Percentiles rank a stretch among this genome's conserved stretches.
phyloP scores from a whole-genome alignment of 2,329 filamentous ascomycete species.

The Fonsecaea monophora region DNA sequence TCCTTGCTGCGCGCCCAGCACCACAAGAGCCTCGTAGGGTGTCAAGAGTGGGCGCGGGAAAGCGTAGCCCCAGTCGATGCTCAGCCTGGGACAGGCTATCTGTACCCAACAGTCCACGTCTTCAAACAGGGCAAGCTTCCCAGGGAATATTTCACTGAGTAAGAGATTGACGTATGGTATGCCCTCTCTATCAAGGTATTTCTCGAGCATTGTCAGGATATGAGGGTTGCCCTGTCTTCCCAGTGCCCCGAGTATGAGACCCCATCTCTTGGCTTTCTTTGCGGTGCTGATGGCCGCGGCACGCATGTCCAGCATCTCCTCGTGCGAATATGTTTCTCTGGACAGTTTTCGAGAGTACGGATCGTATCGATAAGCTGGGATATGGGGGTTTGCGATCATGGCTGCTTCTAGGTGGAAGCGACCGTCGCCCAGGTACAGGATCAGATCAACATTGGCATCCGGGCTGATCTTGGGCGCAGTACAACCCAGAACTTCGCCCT shows the following conservation, averaged over 20 bases:
- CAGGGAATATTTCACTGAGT: conserved; percentile 94
- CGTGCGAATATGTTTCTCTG: conserved; percentile 88
- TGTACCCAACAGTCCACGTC: conserved; percentile 99
- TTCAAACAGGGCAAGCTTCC: conserved; percentile 88
- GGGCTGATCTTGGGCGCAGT: conserved; percentile 78
- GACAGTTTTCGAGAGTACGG: conserved; percentile 93
- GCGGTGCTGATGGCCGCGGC: conserved; percentile 77
- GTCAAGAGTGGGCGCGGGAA: conserved; percentile 88
- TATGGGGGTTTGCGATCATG: conserved; percentile 95
- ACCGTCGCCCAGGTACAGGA: conserved; percentile 89
- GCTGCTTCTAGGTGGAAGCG: conserved; percentile 96
- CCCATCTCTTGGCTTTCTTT: conserved; percentile 83
- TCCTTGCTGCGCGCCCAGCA: conserved; percentile 78
- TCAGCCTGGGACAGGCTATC: conserved; percentile 93
- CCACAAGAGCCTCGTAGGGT: conserved; percentile 92
- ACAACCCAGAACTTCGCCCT: conserved; percentile 96
- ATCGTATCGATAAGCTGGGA: conserved; percentile 95
- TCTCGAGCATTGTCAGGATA: conserved; percentile 86
- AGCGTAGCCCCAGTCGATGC: conserved; percentile 98
- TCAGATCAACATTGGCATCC: conserved; percentile 69
- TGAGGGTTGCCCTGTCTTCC: conserved; percentile 95
- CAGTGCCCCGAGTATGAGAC: conserved; percentile 88
- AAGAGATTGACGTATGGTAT: conserved; percentile 85
- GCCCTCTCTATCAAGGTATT: conserved; percentile 70
- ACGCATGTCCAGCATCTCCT: conserved; percentile 84